Evolutionary conservation across 2,329 filamentous ascomycete species (phyloP).

Genomic region (Chaetomium sp.): DNA sequence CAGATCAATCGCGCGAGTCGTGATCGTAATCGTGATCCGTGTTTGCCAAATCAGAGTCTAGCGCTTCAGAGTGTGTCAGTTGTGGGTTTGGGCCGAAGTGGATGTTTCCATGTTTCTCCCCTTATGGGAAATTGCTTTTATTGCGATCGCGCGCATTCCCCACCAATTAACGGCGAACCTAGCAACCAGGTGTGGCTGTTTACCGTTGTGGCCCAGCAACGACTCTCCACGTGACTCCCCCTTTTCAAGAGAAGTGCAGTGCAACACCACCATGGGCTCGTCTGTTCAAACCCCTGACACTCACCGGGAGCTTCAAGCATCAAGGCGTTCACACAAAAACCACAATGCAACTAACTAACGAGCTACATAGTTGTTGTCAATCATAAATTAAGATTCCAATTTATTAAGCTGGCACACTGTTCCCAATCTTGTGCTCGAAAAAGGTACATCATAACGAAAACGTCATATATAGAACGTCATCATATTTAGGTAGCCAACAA

Average conservation of each 20-base stretch:
- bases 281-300: no score
- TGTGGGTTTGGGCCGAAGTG: slow-evolving; percentile 13
- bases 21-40: no score
- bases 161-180: slow-evolving; percentile 26
- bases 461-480: no score
- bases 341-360: no score
- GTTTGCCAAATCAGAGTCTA: slow-evolving; percentile 3
- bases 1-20: slow-evolving; percentile 13
- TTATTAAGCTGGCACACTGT: background rate
- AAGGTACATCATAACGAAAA: background rate
- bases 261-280: no score
- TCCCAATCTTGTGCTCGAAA: background rate
- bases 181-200: slow-evolving; percentile 22
- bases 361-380: no score
- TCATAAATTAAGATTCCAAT: no score
- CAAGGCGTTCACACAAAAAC: no score
- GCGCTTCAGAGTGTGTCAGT: slow-evolving; percentile 15
- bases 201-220: slow-evolving; percentile 33
- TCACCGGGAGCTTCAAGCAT: no score
- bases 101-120: slow-evolving; percentile 10
- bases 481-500: background rate
- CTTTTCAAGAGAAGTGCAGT: background rate
- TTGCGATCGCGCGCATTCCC: slow-evolving; percentile 17
- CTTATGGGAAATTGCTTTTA: slow-evolving; percentile 29
- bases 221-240: slow-evolving; percentile 22